Conservation (phyloP, 2,329 filamentous ascomycete species). For the Xylariaceae sp. region DNA sequence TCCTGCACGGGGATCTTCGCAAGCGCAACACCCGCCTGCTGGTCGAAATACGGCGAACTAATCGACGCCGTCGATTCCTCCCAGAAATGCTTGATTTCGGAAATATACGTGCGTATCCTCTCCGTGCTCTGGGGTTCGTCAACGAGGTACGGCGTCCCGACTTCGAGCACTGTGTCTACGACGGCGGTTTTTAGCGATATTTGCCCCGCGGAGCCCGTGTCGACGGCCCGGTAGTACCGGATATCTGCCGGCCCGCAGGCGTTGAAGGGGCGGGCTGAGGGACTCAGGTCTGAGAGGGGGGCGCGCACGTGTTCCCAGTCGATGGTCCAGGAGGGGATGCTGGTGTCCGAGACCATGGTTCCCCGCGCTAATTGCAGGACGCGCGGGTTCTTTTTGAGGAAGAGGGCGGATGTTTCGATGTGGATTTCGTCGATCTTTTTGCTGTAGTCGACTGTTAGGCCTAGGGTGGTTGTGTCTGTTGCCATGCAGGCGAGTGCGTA, state of each 20-base stretch:
- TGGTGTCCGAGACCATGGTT: background rate
- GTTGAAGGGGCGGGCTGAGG: constrained; percentile 13
- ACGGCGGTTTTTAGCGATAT: constrained; percentile 17
- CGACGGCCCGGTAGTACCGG: constrained; percentile 19
- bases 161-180: constrained; percentile 13
- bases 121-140: background rate
- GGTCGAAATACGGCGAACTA: constrained; percentile 20
- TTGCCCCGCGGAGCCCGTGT: constrained; percentile 1
- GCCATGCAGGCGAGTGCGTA: constrained; percentile 18
- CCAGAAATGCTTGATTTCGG: constrained; percentile 19
- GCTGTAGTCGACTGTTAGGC: constrained; percentile 13
- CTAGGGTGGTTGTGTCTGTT: constrained; percentile 11
- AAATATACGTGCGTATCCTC: constrained; percentile 11
- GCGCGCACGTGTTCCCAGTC: constrained; percentile 20
- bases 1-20: constrained; percentile 22
- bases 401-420: constrained; percentile 16
- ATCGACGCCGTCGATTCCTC: constrained; percentile 18
- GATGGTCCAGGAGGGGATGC: constrained; percentile 19
- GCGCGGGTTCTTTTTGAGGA: constrained; percentile 12
- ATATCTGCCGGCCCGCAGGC: constrained; percentile 22
- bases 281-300: constrained; percentile 11
- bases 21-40: constrained; percentile 19
- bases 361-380: constrained; percentile 16
- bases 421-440: constrained; percentile 10
- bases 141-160: constrained; percentile 11